Conservation (phyloP, 495 filamentous ascomycete genomes). For the Talaromyces liani region DNA sequence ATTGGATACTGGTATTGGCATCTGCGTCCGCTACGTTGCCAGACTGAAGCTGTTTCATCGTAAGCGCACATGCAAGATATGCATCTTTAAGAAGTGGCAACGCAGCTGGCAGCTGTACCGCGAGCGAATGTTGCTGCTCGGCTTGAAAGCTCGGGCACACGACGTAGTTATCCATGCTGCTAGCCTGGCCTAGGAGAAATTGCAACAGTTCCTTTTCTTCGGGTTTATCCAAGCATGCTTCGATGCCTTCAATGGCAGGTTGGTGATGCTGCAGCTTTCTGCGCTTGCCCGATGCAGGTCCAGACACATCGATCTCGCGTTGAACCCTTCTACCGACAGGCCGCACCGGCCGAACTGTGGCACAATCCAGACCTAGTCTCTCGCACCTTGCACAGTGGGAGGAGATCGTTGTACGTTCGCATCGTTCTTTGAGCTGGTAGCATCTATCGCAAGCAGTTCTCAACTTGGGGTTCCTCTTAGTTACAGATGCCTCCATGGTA, state of each 20-base stretch:
- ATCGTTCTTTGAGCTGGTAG: constrained; percentile 8
- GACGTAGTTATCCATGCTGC: constrained; percentile 1
- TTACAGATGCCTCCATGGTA: not conserved
- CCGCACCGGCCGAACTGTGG: not conserved
- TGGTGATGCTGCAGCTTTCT: not conserved
- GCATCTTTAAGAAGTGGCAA: constrained; percentile 1
- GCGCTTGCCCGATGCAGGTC: not conserved
- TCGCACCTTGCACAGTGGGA: not conserved
- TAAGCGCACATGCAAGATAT: constrained; percentile 6
- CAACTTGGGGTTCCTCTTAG: not conserved
- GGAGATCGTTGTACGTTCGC: not conserved
- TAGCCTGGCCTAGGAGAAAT: not conserved
- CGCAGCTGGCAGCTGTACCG: not conserved
- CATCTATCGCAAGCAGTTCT: constrained; percentile 4
- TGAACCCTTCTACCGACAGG: not conserved
- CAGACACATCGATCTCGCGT: not conserved
- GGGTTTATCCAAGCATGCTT: not conserved
- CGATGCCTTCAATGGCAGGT: not conserved
- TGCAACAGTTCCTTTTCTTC: constrained; percentile 3
- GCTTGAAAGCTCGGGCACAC: not conserved
- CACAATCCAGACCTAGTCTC: not conserved
- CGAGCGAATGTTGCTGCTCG: constrained; percentile 3
- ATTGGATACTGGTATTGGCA: not conserved
- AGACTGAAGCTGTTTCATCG: not conserved
- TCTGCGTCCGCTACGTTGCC: not conserved